phyloP scores from a whole-genome alignment of 2,329 filamentous ascomycete species.

The Aureobasidium namibiae region DNA sequence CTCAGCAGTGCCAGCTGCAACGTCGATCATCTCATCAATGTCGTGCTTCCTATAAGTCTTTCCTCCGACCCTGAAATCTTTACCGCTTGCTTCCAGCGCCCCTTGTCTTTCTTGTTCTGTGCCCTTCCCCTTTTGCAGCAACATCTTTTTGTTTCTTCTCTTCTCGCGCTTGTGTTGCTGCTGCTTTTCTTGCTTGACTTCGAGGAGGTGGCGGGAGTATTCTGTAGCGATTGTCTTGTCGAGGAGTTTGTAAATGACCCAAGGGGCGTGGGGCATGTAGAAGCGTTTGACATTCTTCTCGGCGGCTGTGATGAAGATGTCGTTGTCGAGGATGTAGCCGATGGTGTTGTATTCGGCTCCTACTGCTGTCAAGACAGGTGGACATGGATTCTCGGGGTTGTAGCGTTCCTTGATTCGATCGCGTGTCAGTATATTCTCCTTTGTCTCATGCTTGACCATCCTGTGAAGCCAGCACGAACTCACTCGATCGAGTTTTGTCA shows the following conservation, averaged over 20 bases:
- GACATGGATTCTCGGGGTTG: background rate
- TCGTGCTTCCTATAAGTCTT: background rate
- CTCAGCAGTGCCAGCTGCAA: background rate
- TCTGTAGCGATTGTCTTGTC: background rate
- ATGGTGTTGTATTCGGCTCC: background rate
- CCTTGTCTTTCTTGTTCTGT: background rate
- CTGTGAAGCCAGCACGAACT: background rate
- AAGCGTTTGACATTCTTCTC: background rate
- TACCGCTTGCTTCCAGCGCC: background rate
- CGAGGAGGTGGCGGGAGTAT: too few relatives aligned
- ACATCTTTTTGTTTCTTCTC: background rate
- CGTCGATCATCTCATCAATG: too few relatives aligned
- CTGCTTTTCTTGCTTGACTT: background rate
- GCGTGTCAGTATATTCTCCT: background rate
- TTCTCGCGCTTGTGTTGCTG: background rate
- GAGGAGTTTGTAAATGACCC: background rate
- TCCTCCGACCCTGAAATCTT: background rate
- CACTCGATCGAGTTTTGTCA: background rate
- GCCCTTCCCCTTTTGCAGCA: background rate
- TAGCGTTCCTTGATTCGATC: background rate
- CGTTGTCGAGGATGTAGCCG: slow-evolving; percentile 5
- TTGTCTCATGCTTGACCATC: background rate
- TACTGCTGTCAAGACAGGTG: background rate
- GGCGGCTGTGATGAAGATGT: background rate
- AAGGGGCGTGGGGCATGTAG: background rate